Evolutionary conservation across 2,329 filamentous ascomycete genomes (phyloP).

Genomic region (Penicillium expansum): DNA sequence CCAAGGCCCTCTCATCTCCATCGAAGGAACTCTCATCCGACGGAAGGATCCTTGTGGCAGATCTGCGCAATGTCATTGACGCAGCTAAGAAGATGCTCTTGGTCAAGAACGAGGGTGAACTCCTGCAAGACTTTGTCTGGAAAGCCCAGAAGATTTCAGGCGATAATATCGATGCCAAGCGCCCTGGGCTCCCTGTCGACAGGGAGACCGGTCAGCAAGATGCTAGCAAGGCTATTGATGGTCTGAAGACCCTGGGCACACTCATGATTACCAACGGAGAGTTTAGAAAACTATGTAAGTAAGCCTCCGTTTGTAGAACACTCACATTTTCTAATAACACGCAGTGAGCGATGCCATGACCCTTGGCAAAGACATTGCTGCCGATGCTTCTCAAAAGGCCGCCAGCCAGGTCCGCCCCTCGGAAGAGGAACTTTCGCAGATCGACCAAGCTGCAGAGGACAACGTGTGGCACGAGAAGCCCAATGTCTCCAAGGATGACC

Average conservation of each 20-base stretch:
- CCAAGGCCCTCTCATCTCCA: constrained; percentile 66
- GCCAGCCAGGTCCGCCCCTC: constrained; percentile 73
- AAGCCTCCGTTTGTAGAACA: constrained; percentile 7
- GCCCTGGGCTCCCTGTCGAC: constrained; percentile 65
- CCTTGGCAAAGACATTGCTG: constrained; percentile 83
- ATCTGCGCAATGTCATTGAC: constrained; percentile 75
- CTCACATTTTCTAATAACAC: constrained; percentile 16
- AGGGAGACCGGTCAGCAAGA: constrained; percentile 80
- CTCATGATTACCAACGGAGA: constrained; percentile 94
- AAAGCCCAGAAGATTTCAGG: constrained; percentile 74
- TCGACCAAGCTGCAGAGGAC: constrained; percentile 82
- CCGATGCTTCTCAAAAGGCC: constrained; percentile 79
- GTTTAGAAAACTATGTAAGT: constrained; percentile 82
- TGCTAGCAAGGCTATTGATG: constrained; percentile 77
- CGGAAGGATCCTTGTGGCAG: constrained; percentile 72
- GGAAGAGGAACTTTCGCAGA: constrained; percentile 70
- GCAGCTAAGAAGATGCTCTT: constrained; percentile 81
- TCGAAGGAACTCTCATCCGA: constrained; percentile 77
- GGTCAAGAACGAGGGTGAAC: constrained; percentile 90
- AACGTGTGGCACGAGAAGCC: constrained; percentile 93
- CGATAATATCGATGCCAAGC: constrained; percentile 59
- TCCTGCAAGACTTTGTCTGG: constrained; percentile 97
- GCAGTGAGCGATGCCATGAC: constrained; percentile 74
- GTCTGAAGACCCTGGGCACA: constrained; percentile 81
- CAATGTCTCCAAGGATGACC: constrained; percentile 68